phyloP scores from a whole-genome alignment of 1,284 basidiomycete genomes.

The Melampsora larici-populina region DNA sequence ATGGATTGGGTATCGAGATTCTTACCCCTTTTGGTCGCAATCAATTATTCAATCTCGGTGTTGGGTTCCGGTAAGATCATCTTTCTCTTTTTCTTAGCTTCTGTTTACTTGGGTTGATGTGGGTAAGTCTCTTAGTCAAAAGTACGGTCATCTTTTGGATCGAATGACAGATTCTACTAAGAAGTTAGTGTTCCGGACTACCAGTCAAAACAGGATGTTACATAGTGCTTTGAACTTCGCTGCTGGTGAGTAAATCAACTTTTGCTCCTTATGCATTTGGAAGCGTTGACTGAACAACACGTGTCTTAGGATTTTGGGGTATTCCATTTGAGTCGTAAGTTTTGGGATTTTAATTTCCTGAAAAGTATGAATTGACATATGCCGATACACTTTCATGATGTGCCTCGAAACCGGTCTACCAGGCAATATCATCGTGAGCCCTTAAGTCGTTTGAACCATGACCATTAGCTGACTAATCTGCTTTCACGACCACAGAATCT shows the following conservation, averaged over 20 bases:
- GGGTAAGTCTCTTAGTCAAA: constrained; percentile 18
- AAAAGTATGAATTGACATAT: no score
- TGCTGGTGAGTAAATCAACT: constrained; percentile 25
- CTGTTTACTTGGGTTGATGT: neutral
- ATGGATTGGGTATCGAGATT: constrained; percentile 56
- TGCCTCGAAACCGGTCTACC: neutral
- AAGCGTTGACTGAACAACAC: neutral
- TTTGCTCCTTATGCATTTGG: neutral
- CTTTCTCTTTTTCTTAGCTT: neutral
- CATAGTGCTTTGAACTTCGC: constrained; percentile 42
- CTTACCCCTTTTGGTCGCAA: constrained; percentile 58
- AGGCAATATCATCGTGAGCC: constrained; percentile 42
- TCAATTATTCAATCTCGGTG: constrained; percentile 52
- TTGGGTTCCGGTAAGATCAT: constrained; percentile 39
- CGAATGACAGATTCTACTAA: constrained; percentile 10
- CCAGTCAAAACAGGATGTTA: constrained; percentile 43
- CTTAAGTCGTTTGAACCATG: neutral
- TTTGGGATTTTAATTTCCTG: neutral
- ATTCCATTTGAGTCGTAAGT: constrained; percentile 42
- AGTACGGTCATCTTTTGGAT: constrained; percentile 40
- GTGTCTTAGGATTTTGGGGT: constrained; percentile 34
- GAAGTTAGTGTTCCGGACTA: constrained; percentile 42
- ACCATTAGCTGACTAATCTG: neutral
- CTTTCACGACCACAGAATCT: constrained; percentile 19
- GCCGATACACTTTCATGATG: neutral